Conservation (phyloP, 148 eudicot genomes). For the Hydrangea macrophylla region DNA sequence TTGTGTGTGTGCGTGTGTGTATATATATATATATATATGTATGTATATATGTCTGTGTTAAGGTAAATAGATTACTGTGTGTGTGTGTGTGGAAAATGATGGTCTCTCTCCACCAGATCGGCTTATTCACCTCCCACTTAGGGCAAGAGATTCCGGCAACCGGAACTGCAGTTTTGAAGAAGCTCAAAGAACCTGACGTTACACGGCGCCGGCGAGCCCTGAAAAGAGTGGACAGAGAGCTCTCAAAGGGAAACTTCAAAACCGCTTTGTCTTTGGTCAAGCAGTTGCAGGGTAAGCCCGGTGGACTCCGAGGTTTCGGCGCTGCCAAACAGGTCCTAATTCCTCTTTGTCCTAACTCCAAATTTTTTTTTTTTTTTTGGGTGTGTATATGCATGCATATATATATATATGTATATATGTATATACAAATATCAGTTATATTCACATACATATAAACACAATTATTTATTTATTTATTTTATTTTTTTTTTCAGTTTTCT, state of each 20-base stretch:
- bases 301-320: slow-evolving; percentile 31
- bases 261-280: slow-evolving; percentile 22
- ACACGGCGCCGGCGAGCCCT: slow-evolving; percentile 13
- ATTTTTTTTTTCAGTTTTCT: neutral
- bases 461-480: neutral
- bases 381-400: neutral
- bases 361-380: too few relatives aligned
- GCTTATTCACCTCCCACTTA: neutral
- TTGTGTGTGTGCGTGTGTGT: too few relatives aligned
- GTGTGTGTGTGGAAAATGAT: too few relatives aligned
- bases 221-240: slow-evolving; percentile 19
- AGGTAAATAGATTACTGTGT: too few relatives aligned
- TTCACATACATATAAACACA: too few relatives aligned
- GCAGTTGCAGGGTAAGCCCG: slow-evolving; percentile 23
- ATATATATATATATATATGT: too few relatives aligned
- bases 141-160: neutral
- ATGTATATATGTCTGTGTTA: too few relatives aligned
- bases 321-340: slow-evolving; percentile 24
- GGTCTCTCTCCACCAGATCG: too few relatives aligned
- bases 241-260: slow-evolving; percentile 25
- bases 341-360: neutral
- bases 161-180: slow-evolving; percentile 21
- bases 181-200: slow-evolving; percentile 8
- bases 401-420: neutral
- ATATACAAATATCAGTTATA: neutral